These are phyloP conservation scores for Pachysandra terminalis DNA, from an alignment of 164 flowering plant species.

Conservation along the genomic window DNA sequence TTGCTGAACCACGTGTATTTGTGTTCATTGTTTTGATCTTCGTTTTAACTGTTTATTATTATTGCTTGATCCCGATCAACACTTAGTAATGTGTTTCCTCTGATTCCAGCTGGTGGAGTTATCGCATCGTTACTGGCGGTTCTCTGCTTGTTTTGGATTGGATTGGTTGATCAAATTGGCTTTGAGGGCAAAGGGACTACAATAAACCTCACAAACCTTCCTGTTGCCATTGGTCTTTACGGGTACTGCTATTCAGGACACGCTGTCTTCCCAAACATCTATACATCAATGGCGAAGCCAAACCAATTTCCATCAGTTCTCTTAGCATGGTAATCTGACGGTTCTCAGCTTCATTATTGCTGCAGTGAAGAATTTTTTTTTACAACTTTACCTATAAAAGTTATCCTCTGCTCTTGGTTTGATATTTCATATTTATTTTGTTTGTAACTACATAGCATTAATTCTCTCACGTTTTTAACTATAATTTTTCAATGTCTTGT, in stretches of 20 bases:
- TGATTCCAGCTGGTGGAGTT: slow-evolving; percentile 87
- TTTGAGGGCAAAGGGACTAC: slow-evolving; percentile 48
- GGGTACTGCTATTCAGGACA: slow-evolving; percentile 97
- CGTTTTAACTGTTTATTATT: too few relatives aligned
- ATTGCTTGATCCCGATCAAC: too few relatives aligned
- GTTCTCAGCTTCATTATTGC: not conserved
- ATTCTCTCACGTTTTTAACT: not conserved
- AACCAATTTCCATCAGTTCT: slow-evolving; percentile 71
- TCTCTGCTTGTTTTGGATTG: slow-evolving; percentile 84
- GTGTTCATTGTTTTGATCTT: too few relatives aligned
- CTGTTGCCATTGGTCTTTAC: slow-evolving; percentile 94
- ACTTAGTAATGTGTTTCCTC: not conserved
- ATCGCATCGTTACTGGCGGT: slow-evolving; percentile 77
- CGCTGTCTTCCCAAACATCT: slow-evolving; percentile 97
- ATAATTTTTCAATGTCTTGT: slow-evolving; percentile 18
- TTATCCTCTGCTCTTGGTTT: too few relatives aligned
- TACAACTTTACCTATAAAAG: too few relatives aligned
- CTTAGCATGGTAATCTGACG: slow-evolving; percentile 48
- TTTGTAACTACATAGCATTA: not conserved
- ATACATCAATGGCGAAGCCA: slow-evolving; percentile 84
- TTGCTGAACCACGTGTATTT: too few relatives aligned
- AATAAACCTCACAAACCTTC: slow-evolving; percentile 66
- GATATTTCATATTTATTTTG: too few relatives aligned
- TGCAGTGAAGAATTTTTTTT: not conserved
- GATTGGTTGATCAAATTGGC: slow-evolving; percentile 73